phyloP scores from a whole-genome alignment of 805 yeast species.

The Tetrapisispora nanseiensis region DNA sequence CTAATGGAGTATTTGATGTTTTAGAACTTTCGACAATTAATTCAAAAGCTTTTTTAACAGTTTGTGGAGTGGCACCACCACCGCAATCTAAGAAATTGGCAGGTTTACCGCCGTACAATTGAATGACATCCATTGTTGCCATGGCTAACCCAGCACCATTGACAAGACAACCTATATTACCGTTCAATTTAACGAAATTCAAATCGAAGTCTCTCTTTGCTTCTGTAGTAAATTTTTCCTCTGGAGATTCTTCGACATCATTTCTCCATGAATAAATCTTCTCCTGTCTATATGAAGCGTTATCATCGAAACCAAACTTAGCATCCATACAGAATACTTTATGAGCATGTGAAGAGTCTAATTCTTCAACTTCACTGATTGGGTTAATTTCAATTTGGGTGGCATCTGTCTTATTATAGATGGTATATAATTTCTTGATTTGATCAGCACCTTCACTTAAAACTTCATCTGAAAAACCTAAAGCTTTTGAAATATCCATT shows the following conservation, averaged over 20 bases:
- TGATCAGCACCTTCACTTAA: slow-evolving; percentile 80
- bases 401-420: slow-evolving; percentile 85
- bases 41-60: slow-evolving; percentile 93
- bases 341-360: slow-evolving; percentile 35
- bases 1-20: slow-evolving; percentile 13
- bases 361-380: slow-evolving; percentile 80
- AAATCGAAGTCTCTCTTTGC: slow-evolving; percentile 81
- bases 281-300: slow-evolving; percentile 88
- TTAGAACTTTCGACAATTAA: slow-evolving; percentile 67
- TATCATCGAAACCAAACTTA: slow-evolving; percentile 95
- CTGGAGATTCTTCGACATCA: slow-evolving; percentile 93
- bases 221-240: slow-evolving; percentile 55
- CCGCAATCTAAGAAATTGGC: slow-evolving; percentile 99
- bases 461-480: slow-evolving; percentile 73
- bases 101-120: slow-evolving; percentile 96
- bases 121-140: slow-evolving; percentile 99
- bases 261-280: slow-evolving; percentile 97
- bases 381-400: slow-evolving; percentile 99
- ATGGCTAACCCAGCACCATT: slow-evolving; percentile 99
- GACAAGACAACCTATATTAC: slow-evolving; percentile 97
- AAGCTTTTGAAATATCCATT: slow-evolving; percentile 58
- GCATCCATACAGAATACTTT: slow-evolving; percentile 98
- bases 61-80: slow-evolving; percentile 99
- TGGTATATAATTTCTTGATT: slow-evolving; percentile 77
- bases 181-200: slow-evolving; percentile 95